These are phyloP conservation scores for Mycogone perniciosa DNA, from an alignment of 2,329 filamentous ascomycete genomes.

Conservation along the genomic window DNA sequence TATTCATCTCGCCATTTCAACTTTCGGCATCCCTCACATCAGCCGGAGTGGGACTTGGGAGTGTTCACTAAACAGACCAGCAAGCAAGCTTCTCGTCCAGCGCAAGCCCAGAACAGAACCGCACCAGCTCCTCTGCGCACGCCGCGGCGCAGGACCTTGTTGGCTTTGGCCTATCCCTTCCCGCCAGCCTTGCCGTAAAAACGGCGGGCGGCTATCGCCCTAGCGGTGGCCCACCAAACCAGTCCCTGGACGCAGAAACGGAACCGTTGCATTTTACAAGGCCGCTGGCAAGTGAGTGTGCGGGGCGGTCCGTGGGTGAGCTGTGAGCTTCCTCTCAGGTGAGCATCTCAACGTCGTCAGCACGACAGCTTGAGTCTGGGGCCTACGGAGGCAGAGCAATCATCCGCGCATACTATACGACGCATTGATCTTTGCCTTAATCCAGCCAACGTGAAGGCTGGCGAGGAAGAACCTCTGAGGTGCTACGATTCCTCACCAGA, in stretches of 20 bases:
- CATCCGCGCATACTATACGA: too few relatives aligned
- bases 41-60: conserved; percentile 1
- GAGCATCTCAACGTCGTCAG: neutral
- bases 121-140: neutral
- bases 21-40: neutral
- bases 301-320: conserved; percentile 1
- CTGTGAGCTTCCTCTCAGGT: neutral
- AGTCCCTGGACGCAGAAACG: neutral
- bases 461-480: too few relatives aligned
- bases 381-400: too few relatives aligned
- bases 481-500: too few relatives aligned
- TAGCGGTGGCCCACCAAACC: neutral
- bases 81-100: neutral
- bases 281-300: neutral
- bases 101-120: neutral
- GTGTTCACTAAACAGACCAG: conserved; percentile 1
- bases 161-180: neutral
- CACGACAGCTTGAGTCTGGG: too few relatives aligned
- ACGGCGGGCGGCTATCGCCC: neutral
- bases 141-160: neutral
- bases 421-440: too few relatives aligned
- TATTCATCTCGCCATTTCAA: conserved; percentile 10
- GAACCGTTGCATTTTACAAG: neutral
- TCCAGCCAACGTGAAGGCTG: too few relatives aligned
- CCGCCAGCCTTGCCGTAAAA: neutral